Evolutionary conservation across 441 rosid genomes (phyloP).

Genomic region (Euphorbia celastroides): DNA sequence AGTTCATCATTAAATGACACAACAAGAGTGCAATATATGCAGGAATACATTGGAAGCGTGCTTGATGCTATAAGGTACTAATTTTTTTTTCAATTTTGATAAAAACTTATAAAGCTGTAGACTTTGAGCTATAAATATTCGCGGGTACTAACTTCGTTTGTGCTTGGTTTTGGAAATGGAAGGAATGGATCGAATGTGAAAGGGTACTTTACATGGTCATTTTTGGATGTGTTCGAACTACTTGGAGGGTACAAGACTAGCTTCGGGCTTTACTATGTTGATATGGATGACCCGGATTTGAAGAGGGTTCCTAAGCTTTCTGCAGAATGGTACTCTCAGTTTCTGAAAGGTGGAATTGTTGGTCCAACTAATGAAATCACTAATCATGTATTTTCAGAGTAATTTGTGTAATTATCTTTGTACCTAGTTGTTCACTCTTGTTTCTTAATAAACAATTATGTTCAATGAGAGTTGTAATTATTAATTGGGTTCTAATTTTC

Average conservation of each 20-base stretch:
- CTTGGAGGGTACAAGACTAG: slow-evolving; percentile 34
- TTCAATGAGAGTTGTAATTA: no score
- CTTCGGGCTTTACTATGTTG: slow-evolving; percentile 48
- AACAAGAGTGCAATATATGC: slow-evolving; percentile 40
- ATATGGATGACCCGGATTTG: slow-evolving; percentile 44
- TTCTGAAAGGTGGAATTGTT: slow-evolving; percentile 40
- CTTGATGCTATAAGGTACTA: slow-evolving; percentile 56
- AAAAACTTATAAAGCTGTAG: background rate
- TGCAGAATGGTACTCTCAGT: slow-evolving; percentile 51
- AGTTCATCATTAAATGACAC: slow-evolving; percentile 41
- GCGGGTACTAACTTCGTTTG: background rate
- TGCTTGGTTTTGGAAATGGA: background rate
- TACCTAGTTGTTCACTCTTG: no score
- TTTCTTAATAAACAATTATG: no score
- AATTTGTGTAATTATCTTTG: no score
- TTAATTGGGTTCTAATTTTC: no score
- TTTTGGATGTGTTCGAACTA: slow-evolving; percentile 52
- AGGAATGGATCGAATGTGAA: slow-evolving; percentile 58
- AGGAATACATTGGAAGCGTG: slow-evolving; percentile 38
- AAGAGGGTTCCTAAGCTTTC: slow-evolving; percentile 54
- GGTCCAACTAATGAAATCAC: no score
- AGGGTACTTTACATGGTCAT: slow-evolving; percentile 33
- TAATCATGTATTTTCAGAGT: no score
- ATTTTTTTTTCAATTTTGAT: background rate
- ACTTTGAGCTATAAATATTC: background rate